Conservation (phyloP, 1,284 basidiomycete genomes). For the Austropuccinia psidii region DNA sequence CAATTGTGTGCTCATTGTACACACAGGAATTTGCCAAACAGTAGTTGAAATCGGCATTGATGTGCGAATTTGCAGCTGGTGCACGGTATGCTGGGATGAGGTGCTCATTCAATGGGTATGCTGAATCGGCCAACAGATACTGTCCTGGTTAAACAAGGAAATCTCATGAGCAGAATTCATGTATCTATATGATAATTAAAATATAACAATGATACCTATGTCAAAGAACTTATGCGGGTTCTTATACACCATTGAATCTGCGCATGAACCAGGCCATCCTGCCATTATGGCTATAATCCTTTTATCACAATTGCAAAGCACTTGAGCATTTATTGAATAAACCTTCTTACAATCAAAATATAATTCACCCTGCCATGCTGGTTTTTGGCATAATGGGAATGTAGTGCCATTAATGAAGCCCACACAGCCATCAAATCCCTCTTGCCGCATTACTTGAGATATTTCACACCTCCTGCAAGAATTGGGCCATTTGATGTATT, state of each 20-base stretch:
- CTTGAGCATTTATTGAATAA: neutral
- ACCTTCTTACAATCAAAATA: neutral
- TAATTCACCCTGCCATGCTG: neutral
- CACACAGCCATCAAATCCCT: too few species aligned
- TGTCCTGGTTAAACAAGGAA: neutral
- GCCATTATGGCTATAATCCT: neutral
- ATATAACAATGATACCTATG: too few species aligned
- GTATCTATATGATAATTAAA: too few species aligned
- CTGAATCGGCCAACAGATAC: neutral
- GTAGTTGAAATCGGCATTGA: neutral
- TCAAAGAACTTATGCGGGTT: too few species aligned
- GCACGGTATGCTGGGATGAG: neutral
- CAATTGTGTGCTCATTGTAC: neutral
- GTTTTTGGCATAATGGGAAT: neutral
- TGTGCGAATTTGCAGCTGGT: neutral
- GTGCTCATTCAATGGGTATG: neutral
- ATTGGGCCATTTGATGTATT: too few species aligned
- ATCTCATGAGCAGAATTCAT: too few species aligned
- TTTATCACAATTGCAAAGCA: neutral
- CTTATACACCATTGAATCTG: too few species aligned
- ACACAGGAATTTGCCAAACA: neutral
- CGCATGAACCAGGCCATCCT: neutral
- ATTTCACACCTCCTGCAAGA: too few species aligned
- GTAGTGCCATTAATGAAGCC: too few species aligned
- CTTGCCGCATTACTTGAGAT: too few species aligned